Base-by-base conservation (phyloP, 139 green algal species). In the Chlorella sp. region DNA sequence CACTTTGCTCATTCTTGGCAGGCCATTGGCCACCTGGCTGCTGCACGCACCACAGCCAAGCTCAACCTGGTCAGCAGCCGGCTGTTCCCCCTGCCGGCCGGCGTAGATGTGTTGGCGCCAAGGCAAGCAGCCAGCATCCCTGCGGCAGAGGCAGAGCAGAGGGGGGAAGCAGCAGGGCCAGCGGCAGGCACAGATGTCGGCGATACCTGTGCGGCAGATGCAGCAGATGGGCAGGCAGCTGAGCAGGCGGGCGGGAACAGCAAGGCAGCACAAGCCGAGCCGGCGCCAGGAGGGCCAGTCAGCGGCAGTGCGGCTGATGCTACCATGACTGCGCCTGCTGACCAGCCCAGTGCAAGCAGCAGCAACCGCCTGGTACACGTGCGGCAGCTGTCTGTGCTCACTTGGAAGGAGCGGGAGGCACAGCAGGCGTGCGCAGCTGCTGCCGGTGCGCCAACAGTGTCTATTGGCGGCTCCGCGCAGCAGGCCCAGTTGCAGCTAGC, bases 21-120 rank as follows among this genome's bases (percentile, higher is more conserved):
- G 74, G 70, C 36, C 15, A 38, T 90, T 3, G 87, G 88, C 20
- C 87, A 91, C 70, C 62, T 87, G 55, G 84, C 88, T 2, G 81
- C 91, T 0, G 85, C 85, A 2, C 70, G 91, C 25, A 87, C 89
- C 51, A 82, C 82, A 1, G 76, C 85, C 56, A 87, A 88, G 55
- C 85, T 95, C 7, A 83, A 88, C 68, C 60, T 91, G 28, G 55
- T 95, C 0, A 87, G 83, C 73, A 81, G 74, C 26, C 72, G 41
- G 9, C 68, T 95, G 28, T 95, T 95, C 73, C 92, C 92, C 23
- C 90, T 95, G 74, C 91, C 91, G 7, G 82, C 80, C 25, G 51
- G 62, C 32, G 38, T 87, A 16, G 17, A 7, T 21, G 16, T n/a
- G 6, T 30, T 26, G 47, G 81, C 74, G 13, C 51, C 15, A 21